These are phyloP conservation scores for Boletellus ananiceps DNA, from an alignment of 768 basidiomycete species.

Conservation along the genomic window DNA sequence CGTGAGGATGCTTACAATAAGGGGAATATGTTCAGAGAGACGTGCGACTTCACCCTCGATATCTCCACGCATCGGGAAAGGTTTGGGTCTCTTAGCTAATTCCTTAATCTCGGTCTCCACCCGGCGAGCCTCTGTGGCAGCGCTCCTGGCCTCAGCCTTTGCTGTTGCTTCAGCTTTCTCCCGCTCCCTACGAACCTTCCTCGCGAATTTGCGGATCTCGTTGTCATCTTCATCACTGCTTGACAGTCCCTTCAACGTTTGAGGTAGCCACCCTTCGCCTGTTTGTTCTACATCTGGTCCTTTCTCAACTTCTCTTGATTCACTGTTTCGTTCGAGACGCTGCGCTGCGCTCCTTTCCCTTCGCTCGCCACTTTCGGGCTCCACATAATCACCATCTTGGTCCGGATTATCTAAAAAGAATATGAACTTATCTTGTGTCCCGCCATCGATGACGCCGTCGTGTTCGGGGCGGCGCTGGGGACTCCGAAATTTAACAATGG, in stretches of 20 bases:
- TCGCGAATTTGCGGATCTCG: constrained; percentile 29
- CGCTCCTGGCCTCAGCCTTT: constrained; percentile 16
- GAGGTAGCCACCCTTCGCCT: constrained; percentile 29
- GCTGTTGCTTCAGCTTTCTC: constrained; percentile 20
- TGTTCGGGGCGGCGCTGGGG: constrained; percentile 28
- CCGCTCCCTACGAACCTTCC: constrained; percentile 31
- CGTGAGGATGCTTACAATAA: constrained; percentile 12
- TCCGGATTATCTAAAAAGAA: constrained; percentile 17
- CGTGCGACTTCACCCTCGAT: neutral
- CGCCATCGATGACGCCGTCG: constrained; percentile 26
- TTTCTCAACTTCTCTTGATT: neutral
- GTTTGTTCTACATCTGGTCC: neutral
- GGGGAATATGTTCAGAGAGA: neutral
- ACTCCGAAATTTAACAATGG: constrained; percentile 52
- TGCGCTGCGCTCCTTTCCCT: constrained; percentile 11
- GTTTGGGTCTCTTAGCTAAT: constrained; percentile 17
- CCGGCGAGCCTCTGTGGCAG: constrained; percentile 14
- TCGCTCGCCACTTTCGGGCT: constrained; percentile 10
- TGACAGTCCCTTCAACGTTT: constrained; percentile 34
- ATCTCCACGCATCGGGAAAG: constrained; percentile 23
- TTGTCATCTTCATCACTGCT: constrained; percentile 43
- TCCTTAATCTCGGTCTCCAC: constrained; percentile 12
- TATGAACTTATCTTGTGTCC: constrained; percentile 30
- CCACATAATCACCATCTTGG: constrained; percentile 28
- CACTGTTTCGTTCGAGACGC: neutral